Base-by-base conservation (phyloP, 768 basidiomycete genomes). In the Mycena floridula region DNA sequence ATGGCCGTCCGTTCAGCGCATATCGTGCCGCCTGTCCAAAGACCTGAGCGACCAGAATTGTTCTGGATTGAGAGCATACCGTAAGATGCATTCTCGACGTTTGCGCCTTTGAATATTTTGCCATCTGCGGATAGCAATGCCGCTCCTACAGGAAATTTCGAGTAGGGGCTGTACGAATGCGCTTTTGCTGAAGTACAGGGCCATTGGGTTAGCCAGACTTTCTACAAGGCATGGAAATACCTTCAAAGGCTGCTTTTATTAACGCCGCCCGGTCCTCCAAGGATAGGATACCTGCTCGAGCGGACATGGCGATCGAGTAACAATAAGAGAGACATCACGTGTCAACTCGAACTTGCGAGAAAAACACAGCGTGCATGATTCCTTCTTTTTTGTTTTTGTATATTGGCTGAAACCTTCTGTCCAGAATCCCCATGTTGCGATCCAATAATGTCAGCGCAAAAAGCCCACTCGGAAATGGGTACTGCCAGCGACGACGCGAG, bases 1-100 rank as follows among this genome's bases (percentile, higher is more conserved):
- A 99, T 70, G 0, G 94, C 94, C 0, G 95, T 97, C 24, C 94
- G 72, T 60, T 99, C 95, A 0, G 95, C 95, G 52, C 95, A 98
- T 47, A 97, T 94, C 0, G 87, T 78, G 1, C 78, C 90, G 4
- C 93, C 93, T 95, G 46, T 11, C 47, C 11, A 51, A 23, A 6
- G 35, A 36, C 16, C 35, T 4, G 18, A 45, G 25, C 32, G 18
- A 35, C 39, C 26, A 26, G 27, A 6, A 3, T 43, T 15, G 2
- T 13, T 20, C 18, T 26, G 3, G 12, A 25, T 62, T 21, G 16
- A 25, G 25, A 7, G 54, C 69, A n/a, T 47, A 93, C 94, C 92
- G 55, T 90, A 89, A 0, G 87, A 85, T 0, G 91, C 92, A 55
- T 96, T 97, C 68, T 99, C 96, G 48, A 98, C 76, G 60, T 96